A percentile compares a stretch with the other conserved stretches of the same genome.
These are phyloP conservation scores for Yamadazyma atlantica DNA, from an alignment of 1,139 yeast species.

Conservation along the genomic window DNA sequence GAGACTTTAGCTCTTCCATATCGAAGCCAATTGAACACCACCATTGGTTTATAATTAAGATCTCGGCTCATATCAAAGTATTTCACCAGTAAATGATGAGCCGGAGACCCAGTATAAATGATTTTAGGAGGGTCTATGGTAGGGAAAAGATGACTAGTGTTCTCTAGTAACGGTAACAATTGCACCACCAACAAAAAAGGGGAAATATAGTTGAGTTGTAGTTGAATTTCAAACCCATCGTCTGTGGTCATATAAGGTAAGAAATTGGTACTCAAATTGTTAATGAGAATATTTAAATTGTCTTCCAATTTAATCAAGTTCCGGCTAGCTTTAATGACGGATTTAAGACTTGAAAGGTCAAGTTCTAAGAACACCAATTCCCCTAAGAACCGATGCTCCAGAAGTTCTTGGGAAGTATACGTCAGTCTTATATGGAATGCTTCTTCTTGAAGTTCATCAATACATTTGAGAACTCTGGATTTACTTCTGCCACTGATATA, in stretches of 20 bases:
- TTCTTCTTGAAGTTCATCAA: slow-evolving; percentile 52
- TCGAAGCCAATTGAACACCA: slow-evolving; percentile 73
- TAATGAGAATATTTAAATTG: slow-evolving; percentile 60
- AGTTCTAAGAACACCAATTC: slow-evolving; percentile 57
- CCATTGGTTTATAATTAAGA: slow-evolving; percentile 63
- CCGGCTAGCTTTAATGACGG: slow-evolving; percentile 58
- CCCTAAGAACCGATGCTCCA: slow-evolving; percentile 44
- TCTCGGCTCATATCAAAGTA: slow-evolving; percentile 50
- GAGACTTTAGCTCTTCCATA: slow-evolving; percentile 81
- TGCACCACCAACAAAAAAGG: slow-evolving; percentile 71
- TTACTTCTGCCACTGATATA: slow-evolving; percentile 72
- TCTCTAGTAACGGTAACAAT: slow-evolving; percentile 54
- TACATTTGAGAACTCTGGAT: slow-evolving; percentile 55
- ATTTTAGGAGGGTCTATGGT: slow-evolving; percentile 52
- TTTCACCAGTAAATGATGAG: slow-evolving; percentile 57
- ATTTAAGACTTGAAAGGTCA: slow-evolving; percentile 59
- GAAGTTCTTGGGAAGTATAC: slow-evolving; percentile 17
- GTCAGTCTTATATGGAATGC: slow-evolving; percentile 37
- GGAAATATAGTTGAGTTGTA: slow-evolving; percentile 77
- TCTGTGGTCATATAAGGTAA: slow-evolving; percentile 61
- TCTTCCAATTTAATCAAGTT: slow-evolving; percentile 50
- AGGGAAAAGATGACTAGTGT: slow-evolving; percentile 27
- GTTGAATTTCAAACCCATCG: slow-evolving; percentile 77
- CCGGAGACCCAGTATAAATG: slow-evolving; percentile 67
- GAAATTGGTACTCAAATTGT: slow-evolving; percentile 85